A percentile compares a stretch with the other conserved stretches of the same genome.
Evolutionary conservation across 1,139 yeast genomes (phyloP).

Genomic region (Saccharomycopsis hybrid): DNA sequence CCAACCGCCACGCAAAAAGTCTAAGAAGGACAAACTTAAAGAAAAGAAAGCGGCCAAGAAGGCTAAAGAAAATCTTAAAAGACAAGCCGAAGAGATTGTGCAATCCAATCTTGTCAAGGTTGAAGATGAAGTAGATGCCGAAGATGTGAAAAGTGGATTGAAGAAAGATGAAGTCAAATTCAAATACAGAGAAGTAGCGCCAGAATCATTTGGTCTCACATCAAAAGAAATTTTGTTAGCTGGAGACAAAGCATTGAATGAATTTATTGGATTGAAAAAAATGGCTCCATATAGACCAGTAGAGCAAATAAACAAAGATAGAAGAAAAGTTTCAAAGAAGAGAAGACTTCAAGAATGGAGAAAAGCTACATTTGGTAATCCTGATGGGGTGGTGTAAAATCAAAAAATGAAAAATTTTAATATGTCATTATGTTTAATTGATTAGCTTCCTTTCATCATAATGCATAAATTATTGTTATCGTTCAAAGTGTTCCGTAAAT

Average conservation of each 20-base stretch:
- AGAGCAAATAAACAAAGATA: constrained; percentile 70
- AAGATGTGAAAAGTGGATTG: constrained; percentile 48
- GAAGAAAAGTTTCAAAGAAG: constrained; percentile 76
- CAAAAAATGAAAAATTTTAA: too few species aligned
- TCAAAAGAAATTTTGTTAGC: constrained; percentile 87
- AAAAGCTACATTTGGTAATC: constrained; percentile 67
- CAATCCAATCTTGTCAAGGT: constrained; percentile 43
- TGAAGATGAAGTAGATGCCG: constrained; percentile 56
- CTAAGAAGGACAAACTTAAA: constrained; percentile 44
- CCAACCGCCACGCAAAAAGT: constrained; percentile 33
- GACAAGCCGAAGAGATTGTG: constrained; percentile 68
- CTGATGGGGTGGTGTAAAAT: too few species aligned
- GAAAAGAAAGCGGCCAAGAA: constrained; percentile 59
- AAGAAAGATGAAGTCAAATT: constrained; percentile 47
- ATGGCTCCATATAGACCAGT: constrained; percentile 87
- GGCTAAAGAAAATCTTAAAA: constrained; percentile 53
- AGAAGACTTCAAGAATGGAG: constrained; percentile 87
- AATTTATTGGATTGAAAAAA: constrained; percentile 80
- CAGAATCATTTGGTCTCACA: constrained; percentile 84
- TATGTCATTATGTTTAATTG: too few species aligned
- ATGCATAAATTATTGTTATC: too few species aligned
- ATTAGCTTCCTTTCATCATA: too few species aligned
- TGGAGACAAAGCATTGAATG: constrained; percentile 78
- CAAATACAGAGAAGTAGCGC: constrained; percentile 90
- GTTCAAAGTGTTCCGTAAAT: too few species aligned